Evolutionary conservation across 306 rosid genomes (phyloP), one percentile per base, ranked within the genome.

Genomic region (Citrullus mucosospermus): DNA sequence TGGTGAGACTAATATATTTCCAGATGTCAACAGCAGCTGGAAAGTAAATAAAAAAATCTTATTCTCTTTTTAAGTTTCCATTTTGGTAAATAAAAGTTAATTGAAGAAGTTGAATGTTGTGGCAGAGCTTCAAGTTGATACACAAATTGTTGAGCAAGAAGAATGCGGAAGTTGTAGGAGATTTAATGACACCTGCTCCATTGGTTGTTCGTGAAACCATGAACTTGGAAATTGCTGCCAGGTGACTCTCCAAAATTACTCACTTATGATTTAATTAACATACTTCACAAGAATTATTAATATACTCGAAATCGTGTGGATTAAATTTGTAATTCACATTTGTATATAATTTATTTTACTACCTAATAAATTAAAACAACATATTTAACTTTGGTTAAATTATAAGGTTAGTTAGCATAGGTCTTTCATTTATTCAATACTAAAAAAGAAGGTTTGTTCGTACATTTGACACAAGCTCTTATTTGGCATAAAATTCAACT

Each of bases 221-320:
- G 32, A 91, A 92, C 83, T 94, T 95, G 8, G 97, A 92, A 88
- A 93, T 87, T 75, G 97, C 94, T 82, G 98, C 97, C 38, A 92
- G 98, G 98, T 25, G 28, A 25, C 28, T 25, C 28, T 25, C 28
- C 28, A 25, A 25, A 25, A 25, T 25, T 25, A 25, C 1, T 25
- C 28, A 25, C 28, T 25, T 25, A 25, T 25, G 28, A 25, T 25
- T 25, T 25, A 25, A 25, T 25, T 0, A 25, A 25, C 28, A 25
- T 25, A 25, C 28, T 25, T 25, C 28, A 25, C 1, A 25, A 25
- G 28, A 25, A 25, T 25, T 25, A 25, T 25, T 25, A 25, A 25
- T 1, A 25, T 25, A 0, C 28, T 25, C 28, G 28, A 25, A 1
- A 25, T 25, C 28, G 28, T 25, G 28, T 0, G 28, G 28, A 25